phyloP scores from a whole-genome alignment of 305 asterid genomes.

The Ajuga reptans region DNA sequence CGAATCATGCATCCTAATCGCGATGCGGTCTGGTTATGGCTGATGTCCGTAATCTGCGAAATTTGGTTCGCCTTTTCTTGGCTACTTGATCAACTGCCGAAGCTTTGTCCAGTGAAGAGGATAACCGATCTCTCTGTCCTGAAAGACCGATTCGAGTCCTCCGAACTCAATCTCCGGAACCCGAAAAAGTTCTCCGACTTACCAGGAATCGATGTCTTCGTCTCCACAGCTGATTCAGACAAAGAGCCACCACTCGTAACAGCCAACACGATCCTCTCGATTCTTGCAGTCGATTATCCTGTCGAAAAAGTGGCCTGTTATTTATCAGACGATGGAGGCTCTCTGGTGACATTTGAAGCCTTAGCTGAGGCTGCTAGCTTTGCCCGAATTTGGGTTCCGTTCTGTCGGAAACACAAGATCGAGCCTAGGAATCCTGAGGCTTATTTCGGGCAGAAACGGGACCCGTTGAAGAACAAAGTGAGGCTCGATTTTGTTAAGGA shows the following conservation, averaged over 20 bases:
- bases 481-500: conserved; percentile 67
- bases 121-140: conserved; percentile 62
- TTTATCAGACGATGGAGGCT: conserved; percentile 86
- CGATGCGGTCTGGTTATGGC: conserved; percentile 87
- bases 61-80: conserved; percentile 89
- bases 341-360: conserved; percentile 80
- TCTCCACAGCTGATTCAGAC: conserved; percentile 83
- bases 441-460: conserved; percentile 61
- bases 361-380: conserved; percentile 89
- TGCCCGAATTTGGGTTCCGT: conserved; percentile 82
- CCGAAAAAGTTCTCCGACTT: conserved; percentile 78
- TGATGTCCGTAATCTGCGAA: conserved; percentile 80
- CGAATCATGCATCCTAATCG: conserved; percentile 73
- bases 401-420: conserved; percentile 63
- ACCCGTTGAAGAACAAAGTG: conserved; percentile 72
- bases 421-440: conserved; percentile 90
- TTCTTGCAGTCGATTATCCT: conserved; percentile 86
- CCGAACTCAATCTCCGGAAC: conserved; percentile 63
- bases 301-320: conserved; percentile 78
- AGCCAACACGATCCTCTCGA: conserved; percentile 85
- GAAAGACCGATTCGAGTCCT: conserved; percentile 63
- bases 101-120: conserved; percentile 76
- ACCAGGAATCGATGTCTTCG: conserved; percentile 80
- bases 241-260: conserved; percentile 89
- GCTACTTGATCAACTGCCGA: conserved; percentile 86